Percentiles rank a stretch among this genome's conserved stretches.
phyloP scores from a whole-genome alignment of 2,329 filamentous ascomycete genomes.

The Fusarium goolgardi region DNA sequence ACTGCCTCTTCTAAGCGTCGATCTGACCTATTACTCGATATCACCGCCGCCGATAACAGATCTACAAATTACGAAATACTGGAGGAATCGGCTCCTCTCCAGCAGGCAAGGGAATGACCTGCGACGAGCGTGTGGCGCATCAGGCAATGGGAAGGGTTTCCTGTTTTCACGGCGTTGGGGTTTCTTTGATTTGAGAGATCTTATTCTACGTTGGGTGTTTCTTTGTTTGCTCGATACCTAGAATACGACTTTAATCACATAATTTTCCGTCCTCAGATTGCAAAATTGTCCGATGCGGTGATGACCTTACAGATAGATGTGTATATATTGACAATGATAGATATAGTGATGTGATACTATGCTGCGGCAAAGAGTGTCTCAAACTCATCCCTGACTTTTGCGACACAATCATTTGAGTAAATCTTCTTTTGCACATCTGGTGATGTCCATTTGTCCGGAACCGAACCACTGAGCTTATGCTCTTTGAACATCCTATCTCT shows the following conservation, averaged over 20 bases:
- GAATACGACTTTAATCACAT: conserved; percentile 39
- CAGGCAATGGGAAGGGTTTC: conserved; percentile 18
- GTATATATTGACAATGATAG: conserved; percentile 2
- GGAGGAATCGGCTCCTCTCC: neutral
- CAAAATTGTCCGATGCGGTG: neutral
- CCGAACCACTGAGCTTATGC: conserved; percentile 61
- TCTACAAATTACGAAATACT: neutral
- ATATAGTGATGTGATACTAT: conserved; percentile 20
- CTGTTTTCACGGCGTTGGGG: conserved; percentile 42
- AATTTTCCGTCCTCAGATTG: conserved; percentile 23
- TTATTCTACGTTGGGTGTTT: conserved; percentile 30
- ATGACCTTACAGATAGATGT: conserved; percentile 2
- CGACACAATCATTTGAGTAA: conserved; percentile 71
- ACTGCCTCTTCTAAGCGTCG: conserved; percentile 62
- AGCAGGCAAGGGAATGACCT: conserved; percentile 1
- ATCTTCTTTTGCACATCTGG: conserved; percentile 75
- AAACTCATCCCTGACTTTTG: conserved; percentile 52
- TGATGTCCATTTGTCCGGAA: conserved; percentile 77
- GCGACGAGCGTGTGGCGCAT: conserved; percentile 30
- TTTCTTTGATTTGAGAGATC: conserved; percentile 23
- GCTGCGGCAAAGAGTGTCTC: conserved; percentile 37
- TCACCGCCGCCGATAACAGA: conserved; percentile 8
- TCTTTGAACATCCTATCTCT: conserved; percentile 67
- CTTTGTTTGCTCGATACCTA: conserved; percentile 35
- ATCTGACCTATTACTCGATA: conserved; percentile 8